Conservation (phyloP, 495 filamentous ascomycete species). For the Recurvomyces mirabilis region DNA sequence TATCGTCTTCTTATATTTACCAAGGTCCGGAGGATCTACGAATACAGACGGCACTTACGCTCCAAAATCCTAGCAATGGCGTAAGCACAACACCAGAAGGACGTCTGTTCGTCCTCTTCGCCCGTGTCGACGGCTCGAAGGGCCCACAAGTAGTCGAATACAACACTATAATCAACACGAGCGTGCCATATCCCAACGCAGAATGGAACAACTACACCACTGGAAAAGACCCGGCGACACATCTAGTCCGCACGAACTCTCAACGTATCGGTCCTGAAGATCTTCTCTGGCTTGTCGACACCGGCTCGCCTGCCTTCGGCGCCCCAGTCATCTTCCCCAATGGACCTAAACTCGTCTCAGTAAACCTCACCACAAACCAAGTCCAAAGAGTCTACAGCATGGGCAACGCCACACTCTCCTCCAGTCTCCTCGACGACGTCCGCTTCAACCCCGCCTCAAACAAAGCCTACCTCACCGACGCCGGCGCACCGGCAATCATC, state of each 20-base stretch:
- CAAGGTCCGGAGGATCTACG: constrained; percentile 15
- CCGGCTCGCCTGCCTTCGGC: constrained; percentile 19
- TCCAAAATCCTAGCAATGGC: constrained; percentile 8
- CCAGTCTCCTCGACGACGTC: constrained; percentile 23
- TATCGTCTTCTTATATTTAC: not conserved
- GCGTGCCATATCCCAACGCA: constrained; percentile 22
- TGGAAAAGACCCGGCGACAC: constrained; percentile 18
- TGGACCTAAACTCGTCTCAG: constrained; percentile 24
- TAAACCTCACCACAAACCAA: constrained; percentile 21
- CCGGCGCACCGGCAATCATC: constrained; percentile 19
- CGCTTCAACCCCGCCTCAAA: constrained; percentile 23
- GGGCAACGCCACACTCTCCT: constrained; percentile 13
- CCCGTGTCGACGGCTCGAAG: constrained; percentile 13
- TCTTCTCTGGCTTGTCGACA: constrained; percentile 25
- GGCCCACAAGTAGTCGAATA: constrained; percentile 16
- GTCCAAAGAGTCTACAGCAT: constrained; percentile 11
- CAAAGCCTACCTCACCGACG: constrained; percentile 25
- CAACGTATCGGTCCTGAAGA: constrained; percentile 28
- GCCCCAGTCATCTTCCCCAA: constrained; percentile 17
- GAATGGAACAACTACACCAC: constrained; percentile 26
- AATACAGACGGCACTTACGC: constrained; percentile 1
- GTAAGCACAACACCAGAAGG: constrained; percentile 14
- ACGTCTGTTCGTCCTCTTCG: constrained; percentile 12
- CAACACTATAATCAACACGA: constrained; percentile 16
- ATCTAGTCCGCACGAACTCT: constrained; percentile 23